A percentile compares a stretch with the other conserved stretches of the same genome.
Conservation (phyloP, 73 alveolate genomes). For the Tetrahymena thermophila region DNA sequence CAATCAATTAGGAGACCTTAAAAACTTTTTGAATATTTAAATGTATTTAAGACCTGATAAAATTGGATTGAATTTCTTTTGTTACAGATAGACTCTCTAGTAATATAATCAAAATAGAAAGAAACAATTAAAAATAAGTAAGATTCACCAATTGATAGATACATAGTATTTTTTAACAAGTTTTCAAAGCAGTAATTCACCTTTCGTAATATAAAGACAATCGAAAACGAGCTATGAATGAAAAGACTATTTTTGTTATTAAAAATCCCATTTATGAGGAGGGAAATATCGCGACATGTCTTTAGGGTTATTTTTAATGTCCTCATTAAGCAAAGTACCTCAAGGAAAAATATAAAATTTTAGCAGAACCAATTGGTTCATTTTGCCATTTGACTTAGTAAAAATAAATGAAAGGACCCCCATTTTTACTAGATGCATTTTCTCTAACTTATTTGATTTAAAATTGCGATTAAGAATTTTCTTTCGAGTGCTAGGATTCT, state of each 20-base stretch:
- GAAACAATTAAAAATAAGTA: background rate
- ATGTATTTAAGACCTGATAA: background rate
- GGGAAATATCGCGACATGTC: background rate
- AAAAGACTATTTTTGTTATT: background rate
- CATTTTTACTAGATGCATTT: background rate
- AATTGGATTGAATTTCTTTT: background rate
- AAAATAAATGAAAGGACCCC: background rate
- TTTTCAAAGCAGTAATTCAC: background rate
- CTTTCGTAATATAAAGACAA: background rate
- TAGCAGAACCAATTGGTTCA: background rate
- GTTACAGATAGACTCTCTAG: background rate
- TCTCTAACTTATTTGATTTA: background rate
- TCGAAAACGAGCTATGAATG: background rate
- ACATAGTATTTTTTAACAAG: no score
- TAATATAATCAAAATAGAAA: background rate
- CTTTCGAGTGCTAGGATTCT: background rate
- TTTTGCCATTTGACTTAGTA: constrained; percentile 1
- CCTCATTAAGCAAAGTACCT: background rate
- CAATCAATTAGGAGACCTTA: background rate
- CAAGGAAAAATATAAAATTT: background rate
- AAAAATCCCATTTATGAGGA: background rate
- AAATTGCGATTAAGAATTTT: background rate
- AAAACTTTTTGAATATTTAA: no score
- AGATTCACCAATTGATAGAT: background rate
- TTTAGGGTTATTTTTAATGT: background rate